Evolutionary conservation across 106 monocot species (phyloP), one percentile per base, ranked within the genome.

Genomic region (Dendrobium huoshanense): DNA sequence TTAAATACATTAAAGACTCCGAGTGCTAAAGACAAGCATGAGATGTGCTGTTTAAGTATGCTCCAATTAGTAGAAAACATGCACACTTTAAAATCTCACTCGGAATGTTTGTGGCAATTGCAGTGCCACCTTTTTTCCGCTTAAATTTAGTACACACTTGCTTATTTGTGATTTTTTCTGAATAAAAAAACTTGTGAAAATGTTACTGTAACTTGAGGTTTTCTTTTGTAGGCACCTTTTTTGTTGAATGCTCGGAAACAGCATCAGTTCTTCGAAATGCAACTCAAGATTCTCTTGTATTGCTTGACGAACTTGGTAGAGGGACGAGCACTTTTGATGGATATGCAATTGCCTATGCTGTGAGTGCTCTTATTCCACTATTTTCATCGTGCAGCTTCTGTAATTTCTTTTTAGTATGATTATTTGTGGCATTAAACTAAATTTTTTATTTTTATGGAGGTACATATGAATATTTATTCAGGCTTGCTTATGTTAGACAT

Each of bases 321-420:
- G 97, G 97, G 80, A 98, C 97, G 29, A 98, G 97, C 84, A 98
- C 97, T 49, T 98, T 98, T 81, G 97, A 98, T 88, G 97, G 97
- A 72, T 98, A 98, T 92, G 97, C 94, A 31, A 98, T 98, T 78
- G 97, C 97, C 2, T 94, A 98, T 85, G 94, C 94, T 89, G 97
- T 98, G 79, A 91, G 92, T 87, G 65, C 37, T 1, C 17, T 75
- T 55, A 11, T 27, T 75, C 31, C 64, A 7, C n/a, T 65, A 2
- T 6, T 24, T 65, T 24, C n/a, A 24, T 65, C 24, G 7, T 65
- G 64, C 25, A 6, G 64, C 64, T 9, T 64, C 64, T 25, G 22
- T 9, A 65, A 9, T 65, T 65, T 65, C 9, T 61, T 48, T 48
- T 48, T 7, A 11, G 48, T 48, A 11, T 7, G 17, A 61, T n/a